Evolutionary conservation across 495 filamentous ascomycete genomes (phyloP).

Genomic region (Podospora appendiculata): DNA sequence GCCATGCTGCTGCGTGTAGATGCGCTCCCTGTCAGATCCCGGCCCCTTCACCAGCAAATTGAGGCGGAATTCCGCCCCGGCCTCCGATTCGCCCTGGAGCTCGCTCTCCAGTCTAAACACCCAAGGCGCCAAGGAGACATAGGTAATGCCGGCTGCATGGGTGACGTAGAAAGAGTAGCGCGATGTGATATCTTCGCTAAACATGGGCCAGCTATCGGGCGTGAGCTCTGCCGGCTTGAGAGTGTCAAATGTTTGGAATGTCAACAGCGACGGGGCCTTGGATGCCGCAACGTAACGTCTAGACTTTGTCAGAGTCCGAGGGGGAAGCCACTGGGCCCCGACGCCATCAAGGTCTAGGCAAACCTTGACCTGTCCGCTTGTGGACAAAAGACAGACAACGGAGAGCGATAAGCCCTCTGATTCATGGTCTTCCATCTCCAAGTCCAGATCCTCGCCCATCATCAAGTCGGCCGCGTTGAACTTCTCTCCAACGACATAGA

Average conservation of each 20-base stretch:
- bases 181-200: conserved; percentile 64
- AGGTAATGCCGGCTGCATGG: conserved; percentile 58
- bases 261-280: conserved; percentile 32
- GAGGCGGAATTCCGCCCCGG: conserved; percentile 66
- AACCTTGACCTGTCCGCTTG: conserved; percentile 63
- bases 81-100: conserved; percentile 53
- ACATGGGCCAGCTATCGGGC: conserved; percentile 58
- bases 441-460: conserved; percentile 51
- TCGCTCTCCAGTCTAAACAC: conserved; percentile 69
- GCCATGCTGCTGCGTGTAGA: conserved; percentile 41
- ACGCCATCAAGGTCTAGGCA: conserved; percentile 76
- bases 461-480: conserved; percentile 51
- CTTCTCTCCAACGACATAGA: conserved; percentile 45
- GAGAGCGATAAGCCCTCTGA: conserved; percentile 62
- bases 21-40: conserved; percentile 51
- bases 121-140: conserved; percentile 67
- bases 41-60: conserved; percentile 58
- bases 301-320: conserved; percentile 35
- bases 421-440: conserved; percentile 46
- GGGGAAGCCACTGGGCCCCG: conserved; percentile 79
- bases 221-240: conserved; percentile 40
- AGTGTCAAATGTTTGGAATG: conserved; percentile 55
- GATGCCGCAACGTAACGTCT: conserved; percentile 17
- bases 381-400: conserved; percentile 67
- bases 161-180: conserved; percentile 77